A percentile compares a stretch with the other conserved stretches of the same genome.
Evolutionary conservation across 2,329 filamentous ascomycete genomes (phyloP).

Genomic region (Clarireedia hainanense): DNA sequence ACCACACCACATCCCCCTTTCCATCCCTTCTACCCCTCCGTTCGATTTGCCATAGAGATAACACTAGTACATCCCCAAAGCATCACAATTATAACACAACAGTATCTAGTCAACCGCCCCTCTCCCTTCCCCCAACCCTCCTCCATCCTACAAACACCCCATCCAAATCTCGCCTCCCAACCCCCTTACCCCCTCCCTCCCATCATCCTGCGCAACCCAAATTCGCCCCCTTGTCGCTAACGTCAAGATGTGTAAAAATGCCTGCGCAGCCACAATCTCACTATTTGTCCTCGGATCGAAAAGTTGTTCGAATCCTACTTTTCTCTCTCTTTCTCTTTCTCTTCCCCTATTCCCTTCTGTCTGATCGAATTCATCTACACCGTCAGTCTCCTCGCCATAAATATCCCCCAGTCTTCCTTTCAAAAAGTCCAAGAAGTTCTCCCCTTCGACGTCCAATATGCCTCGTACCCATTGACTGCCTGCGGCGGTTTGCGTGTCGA

Average conservation of each 20-base stretch:
- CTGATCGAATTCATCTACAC: conserved; percentile 1
- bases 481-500: conserved; percentile 41
- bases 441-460: conserved; percentile 48
- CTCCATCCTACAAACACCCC: not conserved
- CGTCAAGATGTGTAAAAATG: conserved; percentile 64
- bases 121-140: too few species aligned
- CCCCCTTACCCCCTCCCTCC: not conserved
- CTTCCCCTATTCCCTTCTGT: not conserved
- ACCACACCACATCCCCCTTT: too few species aligned
- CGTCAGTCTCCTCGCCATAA: conserved; percentile 11
- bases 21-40: too few species aligned
- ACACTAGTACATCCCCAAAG: too few species aligned
- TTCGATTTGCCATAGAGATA: too few species aligned
- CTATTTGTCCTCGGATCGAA: conserved; percentile 48
- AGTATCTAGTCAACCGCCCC: too few species aligned
- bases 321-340: conserved; percentile 21
- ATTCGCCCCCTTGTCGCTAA: conserved; percentile 61
- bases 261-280: conserved; percentile 61
- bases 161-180: conserved; percentile 7
- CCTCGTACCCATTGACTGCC: conserved; percentile 41
- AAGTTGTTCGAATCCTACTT: conserved; percentile 61
- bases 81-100: too few species aligned
- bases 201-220: conserved; percentile 47
- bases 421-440: conserved; percentile 57
- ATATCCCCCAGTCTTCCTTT: conserved; percentile 35